phyloP scores from a whole-genome alignment of 1,139 yeast genomes.

The Sugiyamaella japonica region DNA sequence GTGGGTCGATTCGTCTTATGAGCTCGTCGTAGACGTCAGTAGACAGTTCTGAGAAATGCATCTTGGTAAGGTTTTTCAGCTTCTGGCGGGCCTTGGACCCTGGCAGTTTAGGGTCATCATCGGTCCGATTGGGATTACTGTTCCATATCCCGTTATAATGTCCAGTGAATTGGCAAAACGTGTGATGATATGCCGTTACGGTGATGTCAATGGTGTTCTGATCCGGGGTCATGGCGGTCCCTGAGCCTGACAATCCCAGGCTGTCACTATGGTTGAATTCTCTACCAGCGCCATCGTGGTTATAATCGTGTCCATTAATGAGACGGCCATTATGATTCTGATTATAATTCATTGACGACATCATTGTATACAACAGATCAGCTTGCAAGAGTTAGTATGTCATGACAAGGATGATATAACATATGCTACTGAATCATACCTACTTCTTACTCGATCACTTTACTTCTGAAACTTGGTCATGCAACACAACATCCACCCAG shows the following conservation, averaged over 20 bases:
- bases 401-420: too few relatives aligned
- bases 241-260: too few relatives aligned
- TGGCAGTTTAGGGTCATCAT: constrained; percentile 31
- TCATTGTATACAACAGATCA: background rate
- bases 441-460: too few relatives aligned
- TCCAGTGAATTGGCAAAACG: constrained; percentile 26
- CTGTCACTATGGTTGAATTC: background rate
- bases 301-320: background rate
- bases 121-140: constrained; percentile 5
- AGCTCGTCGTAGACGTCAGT: constrained; percentile 94
- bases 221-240: too few relatives aligned
- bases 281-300: background rate
- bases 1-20: constrained; percentile 59
- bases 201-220: constrained; percentile 15
- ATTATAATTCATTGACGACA: constrained; percentile 8
- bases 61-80: constrained; percentile 70
- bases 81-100: constrained; percentile 78
- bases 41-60: constrained; percentile 85
- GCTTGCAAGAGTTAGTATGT: background rate
- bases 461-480: too few relatives aligned
- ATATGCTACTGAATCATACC: too few relatives aligned
- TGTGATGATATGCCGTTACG: constrained; percentile 23
- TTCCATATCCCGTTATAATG: constrained; percentile 14
- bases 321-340: constrained; percentile 5
- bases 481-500: too few relatives aligned